Evolutionary conservation across 768 basidiomycete species (phyloP).

Genomic region (Stropharia rugosoannulata): DNA sequence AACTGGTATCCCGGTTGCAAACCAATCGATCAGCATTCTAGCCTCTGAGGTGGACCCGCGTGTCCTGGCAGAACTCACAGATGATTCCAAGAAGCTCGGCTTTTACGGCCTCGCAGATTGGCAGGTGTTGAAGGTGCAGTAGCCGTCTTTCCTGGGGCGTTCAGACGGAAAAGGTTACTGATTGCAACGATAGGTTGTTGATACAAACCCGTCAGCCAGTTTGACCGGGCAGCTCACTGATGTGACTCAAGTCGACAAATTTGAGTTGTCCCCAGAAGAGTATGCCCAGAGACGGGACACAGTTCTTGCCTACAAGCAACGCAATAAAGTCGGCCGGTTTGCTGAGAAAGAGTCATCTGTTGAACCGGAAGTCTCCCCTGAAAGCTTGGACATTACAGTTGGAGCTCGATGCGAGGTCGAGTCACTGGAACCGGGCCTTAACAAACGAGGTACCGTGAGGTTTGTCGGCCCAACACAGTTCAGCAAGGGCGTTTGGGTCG

Average conservation of each 20-base stretch:
- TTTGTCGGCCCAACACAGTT: slow-evolving; percentile 84
- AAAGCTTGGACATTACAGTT: slow-evolving; percentile 49
- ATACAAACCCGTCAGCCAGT: slow-evolving; percentile 72
- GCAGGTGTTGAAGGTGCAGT: slow-evolving; percentile 77
- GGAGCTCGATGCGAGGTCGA: slow-evolving; percentile 86
- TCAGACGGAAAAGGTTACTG: slow-evolving; percentile 2
- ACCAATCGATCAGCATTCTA: slow-evolving; percentile 68
- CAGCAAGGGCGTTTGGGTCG: slow-evolving; percentile 79
- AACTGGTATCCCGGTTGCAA: slow-evolving; percentile 82
- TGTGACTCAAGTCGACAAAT: slow-evolving; percentile 86
- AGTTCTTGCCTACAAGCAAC: slow-evolving; percentile 86
- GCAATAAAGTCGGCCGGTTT: slow-evolving; percentile 87
- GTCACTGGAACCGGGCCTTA: slow-evolving; percentile 62
- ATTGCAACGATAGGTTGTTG: slow-evolving; percentile 50
- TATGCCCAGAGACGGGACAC: slow-evolving; percentile 88
- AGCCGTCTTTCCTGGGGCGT: background rate
- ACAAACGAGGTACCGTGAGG: slow-evolving; percentile 81
- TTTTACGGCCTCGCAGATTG: slow-evolving; percentile 74
- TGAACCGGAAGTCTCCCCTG: slow-evolving; percentile 18
- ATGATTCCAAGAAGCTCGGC: slow-evolving; percentile 68
- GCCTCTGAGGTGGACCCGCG: slow-evolving; percentile 53
- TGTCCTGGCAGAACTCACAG: slow-evolving; percentile 54
- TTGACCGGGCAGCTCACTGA: slow-evolving; percentile 86
- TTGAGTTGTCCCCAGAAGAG: slow-evolving; percentile 79
- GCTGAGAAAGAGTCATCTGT: slow-evolving; percentile 47